Evolutionary conservation across 2,329 filamentous ascomycete genomes (phyloP).

Genomic region (Penicillium sp.): DNA sequence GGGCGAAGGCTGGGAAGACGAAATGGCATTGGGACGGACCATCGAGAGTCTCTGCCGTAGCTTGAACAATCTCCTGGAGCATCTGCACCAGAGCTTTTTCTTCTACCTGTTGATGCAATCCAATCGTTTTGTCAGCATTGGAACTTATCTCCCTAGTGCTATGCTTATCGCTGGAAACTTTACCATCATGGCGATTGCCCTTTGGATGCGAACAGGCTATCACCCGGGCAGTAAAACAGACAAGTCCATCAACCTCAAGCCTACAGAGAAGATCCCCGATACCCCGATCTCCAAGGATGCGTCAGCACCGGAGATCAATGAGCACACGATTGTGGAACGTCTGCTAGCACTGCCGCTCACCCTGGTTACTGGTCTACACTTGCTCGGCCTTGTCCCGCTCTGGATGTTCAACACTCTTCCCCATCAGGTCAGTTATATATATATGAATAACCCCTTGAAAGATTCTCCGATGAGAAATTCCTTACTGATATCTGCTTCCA

Average conservation of each 20-base stretch:
- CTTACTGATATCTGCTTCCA: slow-evolving; percentile 32
- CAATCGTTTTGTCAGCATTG: slow-evolving; percentile 94
- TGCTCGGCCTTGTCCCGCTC: slow-evolving; percentile 75
- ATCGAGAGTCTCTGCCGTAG: slow-evolving; percentile 90
- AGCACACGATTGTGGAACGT: slow-evolving; percentile 33
- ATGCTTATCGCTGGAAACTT: slow-evolving; percentile 96
- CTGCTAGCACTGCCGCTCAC: slow-evolving; percentile 57
- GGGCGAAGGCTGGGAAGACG: slow-evolving; percentile 92
- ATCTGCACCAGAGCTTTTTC: slow-evolving; percentile 98
- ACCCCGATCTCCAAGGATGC: background rate
- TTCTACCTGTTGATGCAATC: slow-evolving; percentile 94
- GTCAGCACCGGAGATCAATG: slow-evolving; percentile 11
- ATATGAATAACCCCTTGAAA: background rate
- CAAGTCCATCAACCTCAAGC: slow-evolving; percentile 23
- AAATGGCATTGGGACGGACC: slow-evolving; percentile 89
- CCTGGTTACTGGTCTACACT: slow-evolving; percentile 70
- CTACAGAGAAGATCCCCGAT: slow-evolving; percentile 29
- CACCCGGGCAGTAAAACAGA: slow-evolving; percentile 26
- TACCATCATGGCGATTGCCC: slow-evolving; percentile 86
- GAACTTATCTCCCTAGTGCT: slow-evolving; percentile 94
- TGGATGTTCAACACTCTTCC: slow-evolving; percentile 80
- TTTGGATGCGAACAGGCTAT: slow-evolving; percentile 89
- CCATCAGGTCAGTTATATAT: slow-evolving; percentile 56
- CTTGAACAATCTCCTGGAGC: slow-evolving; percentile 93
- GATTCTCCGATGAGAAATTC: slow-evolving; percentile 7